Base-by-base conservation (phyloP, 148 eudicot genomes). In the Drosera capensis region DNA sequence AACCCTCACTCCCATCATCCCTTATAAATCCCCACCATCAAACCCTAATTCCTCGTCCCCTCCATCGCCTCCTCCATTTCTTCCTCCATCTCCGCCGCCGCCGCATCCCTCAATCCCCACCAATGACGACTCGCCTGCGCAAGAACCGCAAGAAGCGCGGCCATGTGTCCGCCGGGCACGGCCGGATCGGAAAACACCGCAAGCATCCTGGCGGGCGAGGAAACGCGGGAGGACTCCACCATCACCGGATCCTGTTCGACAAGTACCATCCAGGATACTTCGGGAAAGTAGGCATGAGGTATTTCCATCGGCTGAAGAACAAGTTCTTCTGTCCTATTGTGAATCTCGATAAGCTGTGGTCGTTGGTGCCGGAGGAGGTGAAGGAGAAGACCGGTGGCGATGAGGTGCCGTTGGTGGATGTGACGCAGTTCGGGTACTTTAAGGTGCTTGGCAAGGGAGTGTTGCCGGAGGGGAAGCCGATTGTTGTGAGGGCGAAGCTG, bases 161-260 rank as follows among this genome's bases (percentile, higher is more conserved):
- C 6, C 78, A 72, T 52, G 77, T 72, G 2, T 45, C 56, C 25
- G 75, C 75, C 20, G 75, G 75, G 0, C 75, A 70, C 31, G 75
- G 75, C 1, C 75, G 75, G 49, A 62, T 66, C 51, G 75, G 75
- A 7, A 71, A 71, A 17, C 76, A 71, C 58, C 52, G 76, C 0
- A 71, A 71, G 68, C 76, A 71, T 66, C 76, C 76, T n/a, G 76
- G 76, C 31, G 76, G 76, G 8, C 50, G 76, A 0, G 76, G 76
- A 14, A 71, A 71, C 47, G 76, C 76, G 14, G 76, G 76, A 49
- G 76, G 76, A 20, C 57, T 71, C 71, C 76, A 71, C 58, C 71
- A 71, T 46, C 76, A 71, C 62, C 60, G 76, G 4, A 71, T 71
- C 62, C 54, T 71, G 38, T 62, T 71, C 65, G 76, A 71, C 65